Base-by-base conservation (phyloP, 2,329 filamentous ascomycete species). In the Samsoniella hepiali region DNA sequence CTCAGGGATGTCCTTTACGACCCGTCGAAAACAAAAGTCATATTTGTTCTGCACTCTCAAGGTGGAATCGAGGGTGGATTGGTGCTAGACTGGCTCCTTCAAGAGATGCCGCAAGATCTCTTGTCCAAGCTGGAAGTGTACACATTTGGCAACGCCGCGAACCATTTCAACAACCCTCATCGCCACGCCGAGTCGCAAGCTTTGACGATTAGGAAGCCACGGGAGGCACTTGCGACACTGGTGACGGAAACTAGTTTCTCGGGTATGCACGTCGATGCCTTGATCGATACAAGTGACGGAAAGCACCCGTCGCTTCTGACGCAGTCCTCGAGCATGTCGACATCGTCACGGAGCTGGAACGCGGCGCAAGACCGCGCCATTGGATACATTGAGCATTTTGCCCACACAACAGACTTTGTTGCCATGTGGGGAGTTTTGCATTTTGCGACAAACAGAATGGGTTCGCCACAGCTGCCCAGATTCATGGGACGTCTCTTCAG, bases 161-260 rank as follows among this genome's bases (percentile, higher is more conserved):
- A 91, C 69, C 90, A 93, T 73, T 93, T 92, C 78, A 93, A 93
- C 73, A 91, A 92, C 67, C 91, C 90, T 0, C 82, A 85, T 67
- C 79, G 82, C 3, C 81, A 83, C 64, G 68, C 77, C 11, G 69
- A 74, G 1, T 81, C 80, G 1, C 82, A 86, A 65, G 68, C 69
- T 6, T 66, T 78, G 1, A 65, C 71, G 1, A 64, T 68, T 2
- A 68, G 69, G 3, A 72, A 77, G 22, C 80, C 77, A 0, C 63
- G 72, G n/a, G 71, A 71, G 17, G 72, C 73, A 13, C 69, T 75
- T 63, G 69, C 72, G 11, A 74, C 74, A 0, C 64, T 74, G 9
- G 70, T 76, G 29, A 75, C 76, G 0, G 74, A 80, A 59, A 74
- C 75, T 1, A 75, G 72, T 10, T 71, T 73, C 13, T 68, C 74